phyloP scores from a whole-genome alignment of 306 rosid genomes.

The Spatholobus suberectus region DNA sequence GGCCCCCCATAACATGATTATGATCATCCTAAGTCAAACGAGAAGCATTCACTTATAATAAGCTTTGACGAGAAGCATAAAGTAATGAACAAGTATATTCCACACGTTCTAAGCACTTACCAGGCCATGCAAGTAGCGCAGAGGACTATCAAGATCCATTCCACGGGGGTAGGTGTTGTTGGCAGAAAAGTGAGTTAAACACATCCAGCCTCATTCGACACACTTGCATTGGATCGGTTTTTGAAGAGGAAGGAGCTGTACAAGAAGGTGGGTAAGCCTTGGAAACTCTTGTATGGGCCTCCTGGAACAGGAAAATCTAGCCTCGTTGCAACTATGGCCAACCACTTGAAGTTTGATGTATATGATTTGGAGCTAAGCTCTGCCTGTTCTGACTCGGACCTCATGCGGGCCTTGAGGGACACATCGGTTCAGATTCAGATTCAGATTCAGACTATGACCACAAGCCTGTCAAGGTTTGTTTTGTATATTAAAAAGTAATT shows the following conservation, averaged over 20 bases:
- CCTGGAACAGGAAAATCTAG: slow-evolving; percentile 60
- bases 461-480: slow-evolving; percentile 12
- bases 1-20: too few species aligned
- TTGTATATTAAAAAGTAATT: too few species aligned
- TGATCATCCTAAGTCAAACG: neutral
- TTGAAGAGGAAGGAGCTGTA: slow-evolving; percentile 50
- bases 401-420: slow-evolving; percentile 33
- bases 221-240: slow-evolving; percentile 50
- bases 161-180: neutral
- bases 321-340: slow-evolving; percentile 50
- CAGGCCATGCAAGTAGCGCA: slow-evolving; percentile 26
- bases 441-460: neutral
- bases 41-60: neutral
- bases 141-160: slow-evolving; percentile 36
- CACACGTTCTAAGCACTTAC: slow-evolving; percentile 14
- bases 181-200: slow-evolving; percentile 34
- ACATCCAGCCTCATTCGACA: slow-evolving; percentile 49
- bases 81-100: slow-evolving; percentile 32
- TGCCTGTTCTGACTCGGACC: slow-evolving; percentile 27
- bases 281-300: slow-evolving; percentile 55
- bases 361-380: slow-evolving; percentile 53
- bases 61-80: slow-evolving; percentile 42
- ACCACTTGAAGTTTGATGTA: slow-evolving; percentile 49
- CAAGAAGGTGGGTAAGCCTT: slow-evolving; percentile 52
- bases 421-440: neutral